Evolutionary conservation across 768 basidiomycete genomes (phyloP).

Genomic region (Boletus sp.): DNA sequence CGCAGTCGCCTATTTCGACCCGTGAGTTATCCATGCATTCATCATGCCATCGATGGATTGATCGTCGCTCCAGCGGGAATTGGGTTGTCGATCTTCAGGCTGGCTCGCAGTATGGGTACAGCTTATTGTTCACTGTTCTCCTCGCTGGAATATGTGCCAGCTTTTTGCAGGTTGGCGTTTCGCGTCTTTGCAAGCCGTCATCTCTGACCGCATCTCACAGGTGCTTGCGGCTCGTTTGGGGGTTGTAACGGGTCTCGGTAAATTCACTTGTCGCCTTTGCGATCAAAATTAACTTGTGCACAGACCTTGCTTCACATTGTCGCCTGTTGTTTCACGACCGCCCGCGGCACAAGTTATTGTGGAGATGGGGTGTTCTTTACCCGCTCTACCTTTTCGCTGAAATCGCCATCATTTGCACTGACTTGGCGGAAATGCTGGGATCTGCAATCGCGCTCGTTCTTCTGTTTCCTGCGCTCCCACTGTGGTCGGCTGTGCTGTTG

Average conservation of each 20-base stretch:
- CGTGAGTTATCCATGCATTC: conserved; percentile 45
- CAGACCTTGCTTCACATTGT: conserved; percentile 62
- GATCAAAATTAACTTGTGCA: conserved; percentile 15
- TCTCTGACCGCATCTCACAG: conserved; percentile 34
- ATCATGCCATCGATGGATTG: neutral
- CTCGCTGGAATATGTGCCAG: conserved; percentile 80
- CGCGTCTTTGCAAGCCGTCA: neutral
- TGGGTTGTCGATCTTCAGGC: conserved; percentile 91
- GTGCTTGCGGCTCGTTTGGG: conserved; percentile 79
- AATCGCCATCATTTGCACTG: conserved; percentile 71
- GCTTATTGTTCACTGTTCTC: conserved; percentile 80
- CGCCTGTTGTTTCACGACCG: conserved; percentile 64
- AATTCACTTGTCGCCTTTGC: conserved; percentile 13
- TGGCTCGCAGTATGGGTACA: conserved; percentile 82
- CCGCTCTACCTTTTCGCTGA: conserved; percentile 65
- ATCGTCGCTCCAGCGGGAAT: conserved; percentile 54
- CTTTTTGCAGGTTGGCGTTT: conserved; percentile 59
- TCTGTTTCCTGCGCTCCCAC: conserved; percentile 62
- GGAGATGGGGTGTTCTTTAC: conserved; percentile 59
- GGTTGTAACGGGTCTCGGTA: conserved; percentile 77
- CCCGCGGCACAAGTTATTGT: conserved; percentile 52
- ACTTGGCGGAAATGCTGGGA: conserved; percentile 78
- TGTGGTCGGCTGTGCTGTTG: conserved; percentile 69
- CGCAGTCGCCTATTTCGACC: conserved; percentile 86
- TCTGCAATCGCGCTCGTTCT: conserved; percentile 79